Conservation (phyloP, 2,329 filamentous ascomycete species). For the Penicillium oxalicum region DNA sequence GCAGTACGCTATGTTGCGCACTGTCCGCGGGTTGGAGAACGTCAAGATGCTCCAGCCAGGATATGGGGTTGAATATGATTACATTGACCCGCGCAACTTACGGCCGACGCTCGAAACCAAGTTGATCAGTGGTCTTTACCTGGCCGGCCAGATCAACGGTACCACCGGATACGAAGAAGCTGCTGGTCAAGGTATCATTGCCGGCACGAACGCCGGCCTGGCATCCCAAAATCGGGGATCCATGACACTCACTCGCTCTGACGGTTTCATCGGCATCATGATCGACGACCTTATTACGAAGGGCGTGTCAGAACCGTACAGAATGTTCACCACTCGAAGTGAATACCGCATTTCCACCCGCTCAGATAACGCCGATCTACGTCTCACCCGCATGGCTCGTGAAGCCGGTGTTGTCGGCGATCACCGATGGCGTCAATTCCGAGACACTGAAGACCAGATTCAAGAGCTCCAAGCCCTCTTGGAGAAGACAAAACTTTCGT, state of each 20-base stretch:
- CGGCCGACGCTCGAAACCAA: conserved; percentile 92
- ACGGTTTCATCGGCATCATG: conserved; percentile 98
- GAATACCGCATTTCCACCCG: conserved; percentile 92
- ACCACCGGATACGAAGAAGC: conserved; percentile 98
- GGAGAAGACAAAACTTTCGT: conserved; percentile 51
- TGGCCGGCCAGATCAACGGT: conserved; percentile 96
- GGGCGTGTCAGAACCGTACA: conserved; percentile 91
- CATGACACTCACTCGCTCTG: conserved; percentile 67
- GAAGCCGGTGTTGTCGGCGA: conserved; percentile 73
- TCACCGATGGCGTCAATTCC: conserved; percentile 66
- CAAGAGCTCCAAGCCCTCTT: conserved; percentile 59
- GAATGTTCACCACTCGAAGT: conserved; percentile 95
- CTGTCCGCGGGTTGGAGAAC: conserved; percentile 79
- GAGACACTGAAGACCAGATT: conserved; percentile 61
- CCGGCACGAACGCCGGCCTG: conserved; percentile 91
- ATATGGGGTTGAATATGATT: conserved; percentile 98
- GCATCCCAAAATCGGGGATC: conserved; percentile 60
- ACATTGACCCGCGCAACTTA: conserved; percentile 86
- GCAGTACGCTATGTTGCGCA: conserved; percentile 78
- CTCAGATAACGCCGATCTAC: conserved; percentile 86
- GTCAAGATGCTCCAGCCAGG: conserved; percentile 89
- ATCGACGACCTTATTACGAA: conserved; percentile 96
- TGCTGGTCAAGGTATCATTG: conserved; percentile 84
- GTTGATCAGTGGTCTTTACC: conserved; percentile 76
- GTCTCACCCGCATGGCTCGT: conserved; percentile 73